Evolutionary conservation across 2,329 filamentous ascomycete species (phyloP).

Genomic region (Tolypocladium guangdongense): DNA sequence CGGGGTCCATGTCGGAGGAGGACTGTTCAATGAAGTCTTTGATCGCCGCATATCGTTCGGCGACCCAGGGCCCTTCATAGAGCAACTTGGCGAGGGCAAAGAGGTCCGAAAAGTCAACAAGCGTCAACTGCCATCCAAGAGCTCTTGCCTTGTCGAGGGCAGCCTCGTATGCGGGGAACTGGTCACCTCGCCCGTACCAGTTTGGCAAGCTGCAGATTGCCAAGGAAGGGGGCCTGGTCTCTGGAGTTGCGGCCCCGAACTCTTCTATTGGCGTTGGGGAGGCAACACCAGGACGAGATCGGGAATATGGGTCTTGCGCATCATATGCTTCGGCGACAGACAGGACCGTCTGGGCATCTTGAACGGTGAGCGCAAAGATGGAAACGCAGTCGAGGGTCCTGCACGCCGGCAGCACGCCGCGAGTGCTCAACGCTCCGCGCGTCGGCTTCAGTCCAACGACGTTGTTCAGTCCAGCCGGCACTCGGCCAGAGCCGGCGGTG

Average conservation of each 20-base stretch:
- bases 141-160: conserved; percentile 24
- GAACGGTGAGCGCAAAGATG: conserved; percentile 36
- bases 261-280: not conserved
- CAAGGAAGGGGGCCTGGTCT: conserved; percentile 16
- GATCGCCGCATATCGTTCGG: conserved; percentile 44
- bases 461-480: conserved; percentile 43
- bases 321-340: conserved; percentile 37
- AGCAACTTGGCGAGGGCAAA: conserved; percentile 41
- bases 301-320: conserved; percentile 38
- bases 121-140: conserved; percentile 29
- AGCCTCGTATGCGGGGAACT: conserved; percentile 31
- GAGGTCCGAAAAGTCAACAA: conserved; percentile 37
- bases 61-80: conserved; percentile 47
- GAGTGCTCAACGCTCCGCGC: conserved; percentile 37
- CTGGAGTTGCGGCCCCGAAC: conserved; percentile 18
- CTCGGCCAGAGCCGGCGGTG: conserved; percentile 43
- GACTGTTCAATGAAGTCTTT: conserved; percentile 29
- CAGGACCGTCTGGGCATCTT: conserved; percentile 39
- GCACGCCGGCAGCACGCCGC: conserved; percentile 43
- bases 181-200: conserved; percentile 22
- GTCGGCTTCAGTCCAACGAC: conserved; percentile 41
- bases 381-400: conserved; percentile 46
- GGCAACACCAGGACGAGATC: conserved; percentile 16
- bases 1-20: conserved; percentile 20
- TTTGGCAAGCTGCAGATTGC: conserved; percentile 30